Base-by-base conservation (phyloP, 371 early-diverging fungal genomes). In the Saksenaea vasiformis region DNA sequence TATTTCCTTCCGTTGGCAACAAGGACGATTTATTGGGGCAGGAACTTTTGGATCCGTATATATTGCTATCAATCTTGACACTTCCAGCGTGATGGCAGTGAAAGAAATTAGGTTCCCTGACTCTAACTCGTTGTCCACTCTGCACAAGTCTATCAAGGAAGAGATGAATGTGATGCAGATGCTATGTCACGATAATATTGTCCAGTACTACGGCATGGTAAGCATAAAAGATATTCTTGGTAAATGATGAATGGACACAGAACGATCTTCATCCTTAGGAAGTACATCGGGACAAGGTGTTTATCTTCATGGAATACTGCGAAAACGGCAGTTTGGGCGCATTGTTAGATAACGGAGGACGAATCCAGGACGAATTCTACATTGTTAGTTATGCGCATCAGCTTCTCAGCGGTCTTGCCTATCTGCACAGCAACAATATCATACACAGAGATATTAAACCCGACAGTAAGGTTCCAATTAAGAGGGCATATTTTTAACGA, bases 281-380 rank as follows among this genome's bases (percentile, higher is more conserved):
- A 71, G 94, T 95, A 28, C 94, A 93, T 71, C 86, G 94, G 56
- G 95, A 95, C 65, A 90, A 91, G 71, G 91, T 94, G 8, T 92
- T 87, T 60, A 90, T 96, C 51, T 95, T 98, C 71, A 94, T 98
- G 94, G 98, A 98, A 75, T 94, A 93, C 71, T 93, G 94, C 69
- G 88, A 91, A 61, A 86, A 89, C 37, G 95, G 96, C 24, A 91
- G 91, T 64, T 68, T 98, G 57, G 87, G 89, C 1, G 79, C 85
- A 47, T 66, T 95, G 36, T 71, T 98, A 31, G 89, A 88, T 63
- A 91, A 93, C 64, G 85, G 89, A 58, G 93, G 93, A 19, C 83
- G 90, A 24, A 87, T 92, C 54, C 89, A 86, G 57, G 90, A 91
- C 65, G 91, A 93, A 66, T 71, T 74, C 37, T 84, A 91, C 37